A percentile compares a stretch with the other conserved stretches of the same genome.
Evolutionary conservation across 78 protist species (phyloP).

Genomic region (Speleostelium caveatum): DNA sequence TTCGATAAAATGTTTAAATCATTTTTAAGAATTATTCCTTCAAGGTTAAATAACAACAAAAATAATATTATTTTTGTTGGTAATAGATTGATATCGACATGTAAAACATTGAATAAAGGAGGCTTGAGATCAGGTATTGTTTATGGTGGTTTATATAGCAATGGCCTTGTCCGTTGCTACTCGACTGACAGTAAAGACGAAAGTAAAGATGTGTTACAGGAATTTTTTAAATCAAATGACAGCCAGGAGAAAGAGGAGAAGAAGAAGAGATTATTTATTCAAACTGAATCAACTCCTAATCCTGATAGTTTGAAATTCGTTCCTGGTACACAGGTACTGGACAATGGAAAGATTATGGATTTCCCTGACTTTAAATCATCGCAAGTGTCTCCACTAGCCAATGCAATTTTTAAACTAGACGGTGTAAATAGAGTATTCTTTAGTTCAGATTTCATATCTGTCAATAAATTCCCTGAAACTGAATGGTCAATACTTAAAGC

Average conservation of each 20-base stretch:
- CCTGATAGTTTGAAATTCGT: constrained; percentile 83
- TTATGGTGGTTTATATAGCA: too few relatives aligned
- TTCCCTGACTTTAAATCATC: constrained; percentile 65
- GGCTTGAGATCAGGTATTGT: too few relatives aligned
- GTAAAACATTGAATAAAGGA: too few relatives aligned
- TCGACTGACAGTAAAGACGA: not conserved
- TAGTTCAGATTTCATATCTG: constrained; percentile 84
- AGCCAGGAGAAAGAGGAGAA: constrained; percentile 2
- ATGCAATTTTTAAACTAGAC: constrained; percentile 80
- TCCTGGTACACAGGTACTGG: constrained; percentile 81
- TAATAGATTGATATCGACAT: too few relatives aligned
- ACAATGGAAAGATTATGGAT: constrained; percentile 53
- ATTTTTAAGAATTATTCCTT: too few relatives aligned
- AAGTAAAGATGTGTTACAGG: not conserved
- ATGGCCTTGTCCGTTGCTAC: too few relatives aligned
- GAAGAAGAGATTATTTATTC: constrained; percentile 83
- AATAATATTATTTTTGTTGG: too few relatives aligned
- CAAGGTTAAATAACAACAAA: too few relatives aligned
- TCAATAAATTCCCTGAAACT: constrained; percentile 75
- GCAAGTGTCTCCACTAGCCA: constrained; percentile 87
- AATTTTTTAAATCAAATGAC: constrained; percentile 9
- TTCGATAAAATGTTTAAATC: not conserved
- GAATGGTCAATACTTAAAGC: constrained; percentile 87
- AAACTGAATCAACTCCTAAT: constrained; percentile 86
- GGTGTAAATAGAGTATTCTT: constrained; percentile 88